Base-by-base conservation (phyloP, 805 yeast genomes). In the Candida hungchunana region DNA sequence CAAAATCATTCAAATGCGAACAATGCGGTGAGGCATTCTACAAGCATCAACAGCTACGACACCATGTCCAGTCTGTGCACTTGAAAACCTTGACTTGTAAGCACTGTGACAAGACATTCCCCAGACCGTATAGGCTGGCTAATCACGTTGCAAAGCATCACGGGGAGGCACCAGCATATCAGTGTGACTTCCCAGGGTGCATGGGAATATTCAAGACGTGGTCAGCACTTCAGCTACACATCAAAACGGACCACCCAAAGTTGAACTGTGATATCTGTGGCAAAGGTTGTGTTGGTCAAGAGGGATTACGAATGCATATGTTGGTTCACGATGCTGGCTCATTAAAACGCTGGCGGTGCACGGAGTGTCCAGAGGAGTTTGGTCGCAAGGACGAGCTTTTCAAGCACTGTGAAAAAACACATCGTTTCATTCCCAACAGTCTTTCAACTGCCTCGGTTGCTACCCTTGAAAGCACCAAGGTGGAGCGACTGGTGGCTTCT, bases 241-340 rank as follows among this genome's bases (percentile, higher is more conserved):
- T 75, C 36, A 81, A 79, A 46, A 69, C 74, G 1, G 82, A 71
- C 23, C 96, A 88, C 58, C 86, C 89, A 5, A 77, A 80, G 51
- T 47, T 80, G 18, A 66, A 63, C 29, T 86, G 95, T 61, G 48
- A 58, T 0, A 46, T 74, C 1, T 88, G 96, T 64, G 77, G 75
- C 6, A 79, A 76, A 54, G 75, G 71, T 7, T 82, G 88, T 63
- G 80, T 82, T 9, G 95, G 94, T 19, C 75, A 71, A 30, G 65
- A 68, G 18, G 93, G 88, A 43, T 58, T 87, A 32, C 60, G 69
- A 13, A 75, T 80, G 64, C 96, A 89, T 55, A 77, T 82, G 87
- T 59, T 68, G 29, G 63, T 77, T 15, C 96, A 88, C 57, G 78
- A 79, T 46, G 75, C 69, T 5, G 49, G 53, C 3, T 63, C 66